Evolutionary conservation across 345 rosid genomes (phyloP), one percentile per base, ranked within the genome.

Genomic region (Salix brachista): DNA sequence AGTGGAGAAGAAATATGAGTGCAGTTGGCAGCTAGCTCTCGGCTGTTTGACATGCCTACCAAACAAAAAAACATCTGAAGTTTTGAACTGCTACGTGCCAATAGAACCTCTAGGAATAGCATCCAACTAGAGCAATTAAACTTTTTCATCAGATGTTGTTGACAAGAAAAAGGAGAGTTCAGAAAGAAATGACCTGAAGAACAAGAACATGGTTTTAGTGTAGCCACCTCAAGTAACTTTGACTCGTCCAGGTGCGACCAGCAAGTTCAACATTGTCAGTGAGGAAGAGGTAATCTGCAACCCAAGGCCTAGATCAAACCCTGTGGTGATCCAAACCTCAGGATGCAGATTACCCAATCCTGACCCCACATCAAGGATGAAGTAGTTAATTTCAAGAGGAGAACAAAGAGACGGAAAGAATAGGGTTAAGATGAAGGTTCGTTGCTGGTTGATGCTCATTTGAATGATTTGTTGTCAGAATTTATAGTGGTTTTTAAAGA

Each of bases 281-380:
- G 46, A 90, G 91, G 90, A 89, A 46, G 72, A 83, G 82, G 73
- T 89, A 89, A 90, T 85, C 92, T 81, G 84, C 92, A 78, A 7
- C 88, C 90, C 75, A 44, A 84, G 94, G 92, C 6, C 84, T 85
- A 83, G 87, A 87, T 60, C 28, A 70, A 69, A 68, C 78, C 32
- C 64, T 66, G 30, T 28, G 58, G 71, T 42, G 37, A 85, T 87
- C 89, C 78, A 86, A 86, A 88, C 93, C 93, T 89, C 91, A 89
- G 91, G 93, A 88, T 90, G 91, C 90, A 90, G 91, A 87, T 90
- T 90, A 88, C 85, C 88, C 39, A 28, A 67, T 85, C 89, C 87
- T 75, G 21, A 83, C 84, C 73, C 88, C 81, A 80, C 74, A 83
- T 65, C 8, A 52, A 23, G 6, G 37, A 77, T 11, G 56, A 46